phyloP scores from a whole-genome alignment of 805 yeast genomes.

The Candida taoyuanica region DNA sequence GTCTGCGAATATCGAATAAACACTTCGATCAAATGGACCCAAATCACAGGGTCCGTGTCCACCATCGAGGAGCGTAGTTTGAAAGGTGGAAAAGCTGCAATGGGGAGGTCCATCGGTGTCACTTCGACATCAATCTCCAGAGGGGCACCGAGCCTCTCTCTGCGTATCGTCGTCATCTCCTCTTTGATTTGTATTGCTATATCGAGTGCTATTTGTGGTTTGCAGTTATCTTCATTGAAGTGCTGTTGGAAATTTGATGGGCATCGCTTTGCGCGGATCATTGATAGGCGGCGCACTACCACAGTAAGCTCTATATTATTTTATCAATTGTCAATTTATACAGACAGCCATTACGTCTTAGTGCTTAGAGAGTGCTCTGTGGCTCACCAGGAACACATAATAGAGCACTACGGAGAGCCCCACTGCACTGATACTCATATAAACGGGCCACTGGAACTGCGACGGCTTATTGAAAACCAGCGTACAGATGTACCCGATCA shows the following conservation, averaged over 20 bases:
- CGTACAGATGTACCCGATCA: constrained; percentile 27
- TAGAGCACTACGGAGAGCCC: constrained; percentile 7
- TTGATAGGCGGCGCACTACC: too few species aligned
- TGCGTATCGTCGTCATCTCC: background rate
- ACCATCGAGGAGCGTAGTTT: constrained; percentile 68
- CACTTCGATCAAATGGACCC: constrained; percentile 67
- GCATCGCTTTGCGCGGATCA: too few species aligned
- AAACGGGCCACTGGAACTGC: constrained; percentile 28
- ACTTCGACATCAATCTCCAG: constrained; percentile 8
- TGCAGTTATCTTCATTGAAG: too few species aligned
- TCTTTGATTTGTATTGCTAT: background rate
- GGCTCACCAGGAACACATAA: constrained; percentile 6
- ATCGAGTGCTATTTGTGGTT: too few species aligned
- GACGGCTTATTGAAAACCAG: constrained; percentile 28
- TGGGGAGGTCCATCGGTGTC: constrained; percentile 40
- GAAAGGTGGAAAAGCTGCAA: constrained; percentile 72
- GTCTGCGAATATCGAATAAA: constrained; percentile 50
- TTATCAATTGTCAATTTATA: too few species aligned
- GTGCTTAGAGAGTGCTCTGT: background rate
- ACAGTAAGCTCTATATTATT: too few species aligned
- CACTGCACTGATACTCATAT: constrained; percentile 14
- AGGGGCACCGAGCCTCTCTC: background rate
- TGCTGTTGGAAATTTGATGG: too few species aligned
- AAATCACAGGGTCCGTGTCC: constrained; percentile 79
- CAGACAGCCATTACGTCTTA: too few species aligned